phyloP scores from a whole-genome alignment of 2,329 filamentous ascomycete species.

The Chaetomium sp. region DNA sequence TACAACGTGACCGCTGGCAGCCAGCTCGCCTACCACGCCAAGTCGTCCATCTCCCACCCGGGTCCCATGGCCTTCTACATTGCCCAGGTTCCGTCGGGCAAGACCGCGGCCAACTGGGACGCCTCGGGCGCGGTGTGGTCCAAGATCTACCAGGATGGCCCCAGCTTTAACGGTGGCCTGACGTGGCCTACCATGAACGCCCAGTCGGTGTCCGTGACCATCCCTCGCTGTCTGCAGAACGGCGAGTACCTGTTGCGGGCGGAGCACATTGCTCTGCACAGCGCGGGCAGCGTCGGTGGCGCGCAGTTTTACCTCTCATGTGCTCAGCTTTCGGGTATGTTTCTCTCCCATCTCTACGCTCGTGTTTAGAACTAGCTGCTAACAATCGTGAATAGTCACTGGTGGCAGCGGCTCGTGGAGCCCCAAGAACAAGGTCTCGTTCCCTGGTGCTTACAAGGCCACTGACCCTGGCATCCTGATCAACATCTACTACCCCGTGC shows the following conservation, averaged over 20 bases:
- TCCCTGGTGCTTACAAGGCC: constrained; percentile 38
- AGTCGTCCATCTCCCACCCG: constrained; percentile 37
- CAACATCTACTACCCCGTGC: constrained; percentile 39
- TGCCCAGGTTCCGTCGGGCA: constrained; percentile 34
- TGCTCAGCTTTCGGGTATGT: constrained; percentile 24
- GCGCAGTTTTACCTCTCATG: constrained; percentile 43
- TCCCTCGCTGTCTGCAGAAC: constrained; percentile 39
- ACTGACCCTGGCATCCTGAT: constrained; percentile 38
- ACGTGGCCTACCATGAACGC: constrained; percentile 26
- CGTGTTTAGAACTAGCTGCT: background rate
- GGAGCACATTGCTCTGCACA: constrained; percentile 44
- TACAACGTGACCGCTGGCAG: constrained; percentile 39
- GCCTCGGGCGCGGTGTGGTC: constrained; percentile 35
- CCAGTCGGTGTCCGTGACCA: constrained; percentile 32
- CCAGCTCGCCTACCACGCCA: constrained; percentile 39
- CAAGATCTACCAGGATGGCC: constrained; percentile 40
- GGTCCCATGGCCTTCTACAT: constrained; percentile 36
- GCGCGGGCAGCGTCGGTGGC: constrained; percentile 34
- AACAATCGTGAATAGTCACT: constrained; percentile 28
- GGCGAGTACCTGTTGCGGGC: constrained; percentile 44
- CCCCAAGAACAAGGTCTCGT: constrained; percentile 32
- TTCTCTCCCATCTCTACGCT: constrained; percentile 22
- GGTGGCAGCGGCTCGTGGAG: constrained; percentile 37
- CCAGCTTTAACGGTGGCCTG: constrained; percentile 32
- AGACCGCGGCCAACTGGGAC: constrained; percentile 34